A percentile compares a stretch with the other conserved stretches of the same genome.
Conservation (phyloP, 2,329 filamentous ascomycete species). For the Aspergillus floridensis region DNA sequence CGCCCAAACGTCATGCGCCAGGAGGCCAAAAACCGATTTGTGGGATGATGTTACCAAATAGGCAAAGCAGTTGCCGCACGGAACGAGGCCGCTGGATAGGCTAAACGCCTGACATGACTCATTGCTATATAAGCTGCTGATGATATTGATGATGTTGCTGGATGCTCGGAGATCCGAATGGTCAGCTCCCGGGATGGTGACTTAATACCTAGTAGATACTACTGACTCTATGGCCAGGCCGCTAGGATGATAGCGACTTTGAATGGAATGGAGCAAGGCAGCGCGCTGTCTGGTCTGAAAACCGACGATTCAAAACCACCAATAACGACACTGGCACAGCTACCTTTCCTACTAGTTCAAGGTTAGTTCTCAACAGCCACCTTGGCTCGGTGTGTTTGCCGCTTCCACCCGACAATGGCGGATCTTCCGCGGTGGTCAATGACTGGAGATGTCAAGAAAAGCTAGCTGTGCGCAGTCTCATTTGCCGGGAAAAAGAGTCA, state of each 20-base stretch:
- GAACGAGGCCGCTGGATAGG: neutral
- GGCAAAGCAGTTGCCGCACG: neutral
- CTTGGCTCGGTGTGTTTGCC: slow-evolving; percentile 15
- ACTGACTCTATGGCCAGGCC: neutral
- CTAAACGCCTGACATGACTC: neutral
- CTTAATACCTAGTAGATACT: no score
- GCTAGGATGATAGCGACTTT: neutral
- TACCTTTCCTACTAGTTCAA: neutral
- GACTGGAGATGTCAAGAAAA: neutral
- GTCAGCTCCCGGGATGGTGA: neutral
- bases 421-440: neutral
- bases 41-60: neutral
- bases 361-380: neutral
- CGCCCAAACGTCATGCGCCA: neutral
- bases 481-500: neutral
- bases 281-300: neutral
- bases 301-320: neutral
- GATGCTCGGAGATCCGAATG: neutral
- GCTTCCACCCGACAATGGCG: slow-evolving; percentile 15
- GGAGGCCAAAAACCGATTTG: neutral
- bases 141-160: neutral
- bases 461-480: neutral
- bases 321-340: neutral
- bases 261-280: neutral
- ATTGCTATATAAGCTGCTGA: neutral